phyloP scores from a whole-genome alignment of 768 basidiomycete species.

The Phanerodontia chrysosporium region DNA sequence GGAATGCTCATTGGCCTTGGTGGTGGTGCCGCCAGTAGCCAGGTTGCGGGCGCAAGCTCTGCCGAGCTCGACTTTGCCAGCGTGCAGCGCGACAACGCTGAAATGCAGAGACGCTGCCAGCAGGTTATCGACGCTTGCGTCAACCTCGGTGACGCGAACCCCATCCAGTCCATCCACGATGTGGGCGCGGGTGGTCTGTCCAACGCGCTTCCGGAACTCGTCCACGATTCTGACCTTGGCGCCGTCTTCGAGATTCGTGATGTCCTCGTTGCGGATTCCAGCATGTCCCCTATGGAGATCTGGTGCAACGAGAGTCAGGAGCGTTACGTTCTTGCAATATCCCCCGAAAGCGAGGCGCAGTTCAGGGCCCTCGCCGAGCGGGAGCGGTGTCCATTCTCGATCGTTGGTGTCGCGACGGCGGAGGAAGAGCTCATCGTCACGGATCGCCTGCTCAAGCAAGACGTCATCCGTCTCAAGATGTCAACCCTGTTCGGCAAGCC shows the following conservation, averaged over 20 bases:
- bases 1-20: conserved; percentile 96
- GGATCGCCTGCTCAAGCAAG: conserved; percentile 72
- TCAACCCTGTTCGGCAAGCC: conserved; percentile 95
- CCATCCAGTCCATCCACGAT: conserved; percentile 95
- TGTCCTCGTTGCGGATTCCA: conserved; percentile 84
- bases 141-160: conserved; percentile 53
- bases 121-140: conserved; percentile 95
- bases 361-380: conserved; percentile 80
- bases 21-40: conserved; percentile 94
- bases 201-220: conserved; percentile 94
- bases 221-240: conserved; percentile 92
- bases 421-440: conserved; percentile 85
- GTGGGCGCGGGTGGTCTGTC: conserved; percentile 97
- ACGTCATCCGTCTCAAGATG: conserved; percentile 90
- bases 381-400: conserved; percentile 90
- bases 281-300: conserved; percentile 99
- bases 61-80: conserved; percentile 96
- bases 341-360: conserved; percentile 48
- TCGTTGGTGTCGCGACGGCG: conserved; percentile 84
- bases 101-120: conserved; percentile 96
- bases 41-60: conserved; percentile 84
- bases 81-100: conserved; percentile 96
- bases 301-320: conserved; percentile 99
- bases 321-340: conserved; percentile 91
- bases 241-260: conserved; percentile 92